These are phyloP conservation scores for Pulveroboletus sp. DNA, from an alignment of 768 basidiomycete genomes.

Conservation along the genomic window DNA sequence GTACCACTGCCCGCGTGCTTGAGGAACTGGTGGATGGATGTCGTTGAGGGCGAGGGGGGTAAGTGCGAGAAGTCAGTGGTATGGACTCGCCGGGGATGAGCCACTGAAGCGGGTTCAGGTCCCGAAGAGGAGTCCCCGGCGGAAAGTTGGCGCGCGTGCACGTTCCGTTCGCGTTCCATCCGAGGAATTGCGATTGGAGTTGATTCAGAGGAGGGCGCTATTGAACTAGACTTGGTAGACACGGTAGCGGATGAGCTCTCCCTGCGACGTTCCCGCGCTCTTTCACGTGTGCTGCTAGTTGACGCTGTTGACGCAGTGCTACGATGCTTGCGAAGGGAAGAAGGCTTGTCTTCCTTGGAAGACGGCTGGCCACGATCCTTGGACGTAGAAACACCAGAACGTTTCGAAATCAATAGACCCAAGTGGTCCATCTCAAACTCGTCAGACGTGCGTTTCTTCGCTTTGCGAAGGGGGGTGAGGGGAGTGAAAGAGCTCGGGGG, in stretches of 20 bases:
- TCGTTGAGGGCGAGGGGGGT: slow-evolving; percentile 88
- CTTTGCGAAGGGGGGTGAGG: slow-evolving; percentile 44
- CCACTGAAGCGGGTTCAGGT: slow-evolving; percentile 42
- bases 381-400: slow-evolving; percentile 28
- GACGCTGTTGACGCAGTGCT: slow-evolving; percentile 61
- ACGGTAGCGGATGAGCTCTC: slow-evolving; percentile 45
- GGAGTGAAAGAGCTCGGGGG: slow-evolving; percentile 65
- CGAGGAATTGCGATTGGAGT: slow-evolving; percentile 25
- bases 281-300: slow-evolving; percentile 38
- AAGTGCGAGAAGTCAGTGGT: slow-evolving; percentile 84
- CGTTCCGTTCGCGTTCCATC: slow-evolving; percentile 31
- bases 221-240: slow-evolving; percentile 31
- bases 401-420: slow-evolving; percentile 58
- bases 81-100: slow-evolving; percentile 57
- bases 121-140: slow-evolving; percentile 66
- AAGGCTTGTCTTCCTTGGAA: slow-evolving; percentile 48
- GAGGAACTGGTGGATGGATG: slow-evolving; percentile 82
- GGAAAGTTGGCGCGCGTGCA: slow-evolving; percentile 66
- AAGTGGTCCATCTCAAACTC: slow-evolving; percentile 80
- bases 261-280: slow-evolving; percentile 50
- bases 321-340: slow-evolving; percentile 61
- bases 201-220: slow-evolving; percentile 13
- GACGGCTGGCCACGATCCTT: slow-evolving; percentile 25
- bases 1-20: slow-evolving; percentile 48
- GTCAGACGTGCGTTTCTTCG: slow-evolving; percentile 76